phyloP scores from a whole-genome alignment of 352 stramenopile species.

The Elongisporangium anandrum region DNA sequence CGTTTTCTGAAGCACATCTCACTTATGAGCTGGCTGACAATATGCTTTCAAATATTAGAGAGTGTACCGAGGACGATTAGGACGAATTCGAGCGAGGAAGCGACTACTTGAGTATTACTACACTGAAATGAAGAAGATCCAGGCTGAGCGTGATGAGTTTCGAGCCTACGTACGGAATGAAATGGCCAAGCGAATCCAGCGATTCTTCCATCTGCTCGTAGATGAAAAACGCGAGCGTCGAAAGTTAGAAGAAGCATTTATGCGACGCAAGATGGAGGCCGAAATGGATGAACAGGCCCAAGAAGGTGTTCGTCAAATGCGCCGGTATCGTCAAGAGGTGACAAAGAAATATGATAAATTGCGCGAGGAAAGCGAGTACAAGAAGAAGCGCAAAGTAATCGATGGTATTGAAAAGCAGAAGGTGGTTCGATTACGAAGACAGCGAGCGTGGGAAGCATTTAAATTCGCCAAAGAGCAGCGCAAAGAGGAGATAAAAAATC shows the following conservation, averaged over 20 bases:
- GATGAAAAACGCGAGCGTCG: slow-evolving; percentile 13
- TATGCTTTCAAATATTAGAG: slow-evolving; percentile 10
- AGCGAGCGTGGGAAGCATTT: slow-evolving; percentile 61
- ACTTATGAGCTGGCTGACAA: background rate
- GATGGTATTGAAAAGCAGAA: slow-evolving; percentile 61
- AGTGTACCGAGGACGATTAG: slow-evolving; percentile 54
- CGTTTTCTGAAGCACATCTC: background rate
- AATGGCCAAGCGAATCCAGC: slow-evolving; percentile 46
- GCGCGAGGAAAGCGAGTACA: slow-evolving; percentile 39
- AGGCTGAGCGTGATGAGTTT: slow-evolving; percentile 49
- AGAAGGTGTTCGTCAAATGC: slow-evolving; percentile 21
- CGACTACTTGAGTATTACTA: slow-evolving; percentile 46
- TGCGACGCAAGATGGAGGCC: slow-evolving; percentile 22
- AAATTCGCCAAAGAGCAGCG: slow-evolving; percentile 27
- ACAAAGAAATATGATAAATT: slow-evolving; percentile 48
- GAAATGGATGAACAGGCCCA: slow-evolving; percentile 40
- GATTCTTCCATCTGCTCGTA: slow-evolving; percentile 30
- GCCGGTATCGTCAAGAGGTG: slow-evolving; percentile 36
- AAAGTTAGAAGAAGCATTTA: slow-evolving; percentile 18
- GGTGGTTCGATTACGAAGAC: slow-evolving; percentile 39
- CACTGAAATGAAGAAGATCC: slow-evolving; percentile 45
- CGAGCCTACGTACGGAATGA: slow-evolving; percentile 21
- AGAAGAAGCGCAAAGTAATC: slow-evolving; percentile 37
- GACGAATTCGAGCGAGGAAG: slow-evolving; percentile 29
- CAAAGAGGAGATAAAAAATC: slow-evolving; percentile 34